Percentiles rank a stretch among this genome's conserved stretches.
These are phyloP conservation scores for Talaromyces sp. DNA, from an alignment of 2,329 filamentous ascomycete genomes.

Conservation along the genomic window DNA sequence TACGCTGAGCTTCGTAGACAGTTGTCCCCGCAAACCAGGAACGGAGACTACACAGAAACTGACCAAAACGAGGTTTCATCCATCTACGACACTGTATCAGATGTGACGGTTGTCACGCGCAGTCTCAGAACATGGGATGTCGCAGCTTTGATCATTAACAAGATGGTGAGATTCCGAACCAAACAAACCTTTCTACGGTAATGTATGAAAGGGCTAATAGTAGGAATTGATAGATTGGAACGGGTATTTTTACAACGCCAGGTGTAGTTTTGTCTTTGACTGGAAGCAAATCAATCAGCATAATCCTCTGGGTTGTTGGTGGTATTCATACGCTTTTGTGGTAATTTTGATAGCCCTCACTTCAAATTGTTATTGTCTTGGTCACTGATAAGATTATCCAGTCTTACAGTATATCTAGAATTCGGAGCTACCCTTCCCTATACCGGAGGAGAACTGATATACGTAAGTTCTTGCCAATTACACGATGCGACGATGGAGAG, in stretches of 20 bases:
- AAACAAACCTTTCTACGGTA: neutral
- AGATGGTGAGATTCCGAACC: neutral
- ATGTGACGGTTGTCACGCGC: neutral
- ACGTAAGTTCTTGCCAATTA: neutral
- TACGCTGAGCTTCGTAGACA: neutral
- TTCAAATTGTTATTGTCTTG: neutral
- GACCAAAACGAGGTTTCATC: neutral
- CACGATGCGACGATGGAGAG: neutral
- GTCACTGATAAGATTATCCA: neutral
- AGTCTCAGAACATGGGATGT: neutral
- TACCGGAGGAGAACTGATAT: neutral
- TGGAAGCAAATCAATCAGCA: neutral
- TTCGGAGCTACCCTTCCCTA: neutral
- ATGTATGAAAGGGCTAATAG: neutral
- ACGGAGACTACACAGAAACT: neutral
- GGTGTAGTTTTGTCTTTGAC: neutral
- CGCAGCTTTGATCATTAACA: neutral
- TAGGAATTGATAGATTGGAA: neutral
- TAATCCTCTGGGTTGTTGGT: neutral
- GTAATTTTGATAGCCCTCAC: neutral
- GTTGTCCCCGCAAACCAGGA: neutral
- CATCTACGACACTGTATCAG: neutral
- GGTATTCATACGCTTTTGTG: neutral
- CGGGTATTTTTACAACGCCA: neutral
- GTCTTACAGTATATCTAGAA: neutral